These are phyloP conservation scores for Dalbergia cultrata DNA, from an alignment of 306 rosid species.

Conservation along the genomic window DNA sequence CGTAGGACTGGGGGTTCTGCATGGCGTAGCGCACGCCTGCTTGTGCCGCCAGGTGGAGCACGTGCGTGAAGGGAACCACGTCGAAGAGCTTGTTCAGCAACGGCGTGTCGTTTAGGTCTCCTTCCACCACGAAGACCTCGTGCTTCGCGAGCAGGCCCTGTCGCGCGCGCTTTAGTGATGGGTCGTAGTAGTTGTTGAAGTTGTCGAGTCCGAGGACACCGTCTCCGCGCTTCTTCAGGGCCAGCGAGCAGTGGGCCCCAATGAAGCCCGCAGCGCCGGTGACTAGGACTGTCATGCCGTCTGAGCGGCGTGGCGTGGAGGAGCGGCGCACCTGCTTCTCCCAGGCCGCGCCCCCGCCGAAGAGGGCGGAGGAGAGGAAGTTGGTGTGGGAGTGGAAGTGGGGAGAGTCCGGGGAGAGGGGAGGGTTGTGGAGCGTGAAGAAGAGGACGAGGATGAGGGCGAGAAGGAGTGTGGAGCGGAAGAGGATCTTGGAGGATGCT, in stretches of 20 bases:
- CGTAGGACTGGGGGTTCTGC: slow-evolving; percentile 88
- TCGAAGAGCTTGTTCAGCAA: slow-evolving; percentile 77
- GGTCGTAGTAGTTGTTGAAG: slow-evolving; percentile 90
- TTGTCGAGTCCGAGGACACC: slow-evolving; percentile 88
- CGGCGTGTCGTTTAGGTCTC: slow-evolving; percentile 80
- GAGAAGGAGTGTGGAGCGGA: slow-evolving; percentile 78
- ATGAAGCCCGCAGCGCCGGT: slow-evolving; percentile 93
- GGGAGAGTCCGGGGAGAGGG: slow-evolving; percentile 42
- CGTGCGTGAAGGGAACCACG: slow-evolving; percentile 81
- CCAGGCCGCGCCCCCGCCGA: slow-evolving; percentile 82
- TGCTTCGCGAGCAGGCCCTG: slow-evolving; percentile 63
- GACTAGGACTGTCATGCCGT: slow-evolving; percentile 75
- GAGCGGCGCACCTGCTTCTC: slow-evolving; percentile 86
- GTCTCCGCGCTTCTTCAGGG: slow-evolving; percentile 88
- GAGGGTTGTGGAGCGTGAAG: slow-evolving; percentile 85
- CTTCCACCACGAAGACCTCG: slow-evolving; percentile 75
- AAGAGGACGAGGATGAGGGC: slow-evolving; percentile 75
- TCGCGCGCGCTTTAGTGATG: slow-evolving; percentile 76
- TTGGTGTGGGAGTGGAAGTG: slow-evolving; percentile 55
- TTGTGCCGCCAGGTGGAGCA: slow-evolving; percentile 91
- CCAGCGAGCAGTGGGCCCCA: slow-evolving; percentile 86
- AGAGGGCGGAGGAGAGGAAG: slow-evolving; percentile 77
- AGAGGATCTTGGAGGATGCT: slow-evolving; percentile 90
- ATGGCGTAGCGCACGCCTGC: slow-evolving; percentile 97
- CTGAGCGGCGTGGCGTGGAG: slow-evolving; percentile 69